Percentiles rank a stretch among this genome's conserved stretches.
These are phyloP conservation scores for Salix suchowensis DNA, from an alignment of 345 rosid species.

Conservation along the genomic window DNA sequence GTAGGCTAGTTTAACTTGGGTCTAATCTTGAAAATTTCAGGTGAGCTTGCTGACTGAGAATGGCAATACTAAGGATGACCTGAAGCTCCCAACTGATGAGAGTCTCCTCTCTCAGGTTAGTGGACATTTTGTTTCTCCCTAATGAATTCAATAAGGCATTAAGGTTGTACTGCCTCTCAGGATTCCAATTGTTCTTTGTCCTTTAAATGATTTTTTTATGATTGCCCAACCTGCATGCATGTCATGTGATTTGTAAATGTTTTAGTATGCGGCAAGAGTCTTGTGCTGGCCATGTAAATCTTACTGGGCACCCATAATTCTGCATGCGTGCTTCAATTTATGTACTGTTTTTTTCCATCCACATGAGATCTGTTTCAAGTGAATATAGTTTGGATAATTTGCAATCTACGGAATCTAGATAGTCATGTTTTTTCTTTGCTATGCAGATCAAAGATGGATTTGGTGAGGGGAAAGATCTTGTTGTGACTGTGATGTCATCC, in stretches of 20 bases:
- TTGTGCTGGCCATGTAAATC: neutral
- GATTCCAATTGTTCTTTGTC: neutral
- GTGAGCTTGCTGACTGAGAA: slow-evolving; percentile 32
- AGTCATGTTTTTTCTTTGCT: neutral
- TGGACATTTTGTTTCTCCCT: neutral
- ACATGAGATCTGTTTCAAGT: neutral
- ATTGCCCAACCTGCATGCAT: neutral
- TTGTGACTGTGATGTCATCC: slow-evolving; percentile 30
- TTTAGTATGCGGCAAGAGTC: neutral
- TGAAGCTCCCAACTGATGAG: slow-evolving; percentile 31
- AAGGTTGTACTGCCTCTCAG: neutral
- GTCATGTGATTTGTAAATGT: neutral
- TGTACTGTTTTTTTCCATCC: neutral
- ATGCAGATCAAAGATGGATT: slow-evolving; percentile 31
- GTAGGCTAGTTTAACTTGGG: neutral
- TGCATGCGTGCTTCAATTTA: neutral
- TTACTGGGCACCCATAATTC: neutral
- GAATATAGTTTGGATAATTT: neutral
- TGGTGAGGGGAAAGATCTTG: slow-evolving; percentile 25
- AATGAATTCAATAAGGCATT: neutral
- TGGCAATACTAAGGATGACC: slow-evolving; percentile 33
- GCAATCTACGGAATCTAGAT: neutral
- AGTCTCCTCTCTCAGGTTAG: slow-evolving; percentile 24
- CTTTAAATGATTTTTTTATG: neutral
- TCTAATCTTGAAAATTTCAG: slow-evolving; percentile 9